phyloP scores from a whole-genome alignment of 2,329 filamentous ascomycete species.

The Chrysosphaeria jannelii region DNA sequence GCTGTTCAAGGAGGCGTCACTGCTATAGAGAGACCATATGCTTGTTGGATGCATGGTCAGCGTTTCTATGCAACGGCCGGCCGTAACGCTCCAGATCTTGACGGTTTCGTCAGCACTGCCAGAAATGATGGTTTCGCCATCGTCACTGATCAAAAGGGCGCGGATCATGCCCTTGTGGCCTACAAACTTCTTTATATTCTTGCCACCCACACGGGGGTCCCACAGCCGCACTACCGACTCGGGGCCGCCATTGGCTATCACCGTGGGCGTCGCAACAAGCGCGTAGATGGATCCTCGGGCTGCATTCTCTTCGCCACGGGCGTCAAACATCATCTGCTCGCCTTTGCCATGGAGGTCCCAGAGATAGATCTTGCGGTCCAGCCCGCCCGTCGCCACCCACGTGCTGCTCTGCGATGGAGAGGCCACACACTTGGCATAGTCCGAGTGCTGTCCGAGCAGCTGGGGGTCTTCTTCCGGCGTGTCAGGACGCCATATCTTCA shows the following conservation, averaged over 20 bases:
- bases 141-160: constrained; percentile 65
- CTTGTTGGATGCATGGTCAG: constrained; percentile 98
- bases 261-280: constrained; percentile 44
- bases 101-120: constrained; percentile 89
- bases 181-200: constrained; percentile 82
- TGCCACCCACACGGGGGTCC: constrained; percentile 55
- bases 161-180: constrained; percentile 89
- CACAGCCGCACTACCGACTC: constrained; percentile 81
- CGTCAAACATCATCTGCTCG: constrained; percentile 65
- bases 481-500: constrained; percentile 71
- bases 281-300: constrained; percentile 94
- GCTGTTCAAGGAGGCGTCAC: constrained; percentile 54
- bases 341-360: constrained; percentile 72
- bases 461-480: constrained; percentile 33
- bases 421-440: constrained; percentile 88
- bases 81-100: constrained; percentile 92
- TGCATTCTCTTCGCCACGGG: constrained; percentile 47
- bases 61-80: constrained; percentile 88
- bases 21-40: constrained; percentile 84
- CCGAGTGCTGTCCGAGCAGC: constrained; percentile 73
- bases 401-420: constrained; percentile 30
- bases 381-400: constrained; percentile 82
- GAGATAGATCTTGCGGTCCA: constrained; percentile 72
- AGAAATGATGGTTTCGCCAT: constrained; percentile 74
- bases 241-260: constrained; percentile 76